Percentiles rank a stretch among this genome's conserved stretches.
phyloP scores from a whole-genome alignment of 345 rosid genomes.

The Eucalyptus regnans region DNA sequence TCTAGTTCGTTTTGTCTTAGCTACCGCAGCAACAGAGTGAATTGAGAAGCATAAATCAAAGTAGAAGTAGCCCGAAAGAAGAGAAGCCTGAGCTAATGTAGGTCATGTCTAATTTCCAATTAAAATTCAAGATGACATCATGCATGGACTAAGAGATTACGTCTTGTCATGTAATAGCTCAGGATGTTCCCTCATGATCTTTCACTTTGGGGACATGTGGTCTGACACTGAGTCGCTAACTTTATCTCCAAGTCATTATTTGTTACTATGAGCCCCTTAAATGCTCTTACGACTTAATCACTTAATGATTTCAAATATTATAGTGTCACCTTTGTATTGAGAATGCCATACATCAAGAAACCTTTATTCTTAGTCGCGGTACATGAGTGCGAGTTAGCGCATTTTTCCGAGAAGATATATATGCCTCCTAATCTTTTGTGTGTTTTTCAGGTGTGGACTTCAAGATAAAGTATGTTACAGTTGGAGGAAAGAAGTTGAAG shows the following conservation, averaged over 20 bases:
- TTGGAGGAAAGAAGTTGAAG: constrained; percentile 79
- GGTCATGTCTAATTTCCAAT: background rate
- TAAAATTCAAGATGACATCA: background rate
- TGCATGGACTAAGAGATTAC: background rate
- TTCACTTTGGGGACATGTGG: background rate
- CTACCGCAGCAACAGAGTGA: background rate
- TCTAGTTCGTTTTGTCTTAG: background rate
- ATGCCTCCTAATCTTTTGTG: background rate
- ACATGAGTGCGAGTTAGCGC: background rate
- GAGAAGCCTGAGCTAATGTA: background rate
- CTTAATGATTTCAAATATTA: background rate
- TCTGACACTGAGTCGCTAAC: background rate
- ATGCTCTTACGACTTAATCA: background rate
- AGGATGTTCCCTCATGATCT: background rate
- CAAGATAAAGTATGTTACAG: constrained; percentile 67
- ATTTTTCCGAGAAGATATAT: background rate
- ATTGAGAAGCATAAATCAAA: background rate
- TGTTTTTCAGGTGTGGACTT: constrained; percentile 74
- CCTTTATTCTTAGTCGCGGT: background rate
- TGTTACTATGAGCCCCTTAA: background rate
- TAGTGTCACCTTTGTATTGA: background rate
- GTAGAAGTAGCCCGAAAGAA: background rate
- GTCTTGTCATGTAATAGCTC: background rate
- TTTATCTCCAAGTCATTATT: background rate
- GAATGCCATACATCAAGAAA: background rate